These are phyloP conservation scores for Gossypium thurberi DNA, from an alignment of 345 rosid species.

Conservation along the genomic window DNA sequence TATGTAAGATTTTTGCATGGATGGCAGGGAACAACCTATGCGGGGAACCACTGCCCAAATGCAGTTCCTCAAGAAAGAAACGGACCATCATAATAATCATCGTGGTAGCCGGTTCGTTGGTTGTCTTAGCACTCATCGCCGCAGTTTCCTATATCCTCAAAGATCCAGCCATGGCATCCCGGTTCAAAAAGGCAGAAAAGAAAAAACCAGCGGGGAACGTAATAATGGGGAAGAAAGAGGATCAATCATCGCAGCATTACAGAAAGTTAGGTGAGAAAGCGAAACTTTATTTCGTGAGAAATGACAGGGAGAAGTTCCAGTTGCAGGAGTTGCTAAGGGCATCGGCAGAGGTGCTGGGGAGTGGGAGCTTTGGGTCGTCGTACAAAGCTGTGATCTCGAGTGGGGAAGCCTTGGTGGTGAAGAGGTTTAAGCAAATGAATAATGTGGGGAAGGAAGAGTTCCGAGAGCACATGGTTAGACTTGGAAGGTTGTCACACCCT, in stretches of 20 bases:
- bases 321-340: conserved; percentile 75
- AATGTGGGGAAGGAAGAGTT: conserved; percentile 52
- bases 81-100: conserved; percentile 29
- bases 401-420: conserved; percentile 65
- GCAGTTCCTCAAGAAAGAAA: conserved; percentile 39
- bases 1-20: neutral
- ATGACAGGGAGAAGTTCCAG: conserved; percentile 51
- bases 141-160: conserved; percentile 7
- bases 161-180: conserved; percentile 14
- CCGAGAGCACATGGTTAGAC: conserved; percentile 56
- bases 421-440: conserved; percentile 67
- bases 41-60: conserved; percentile 59
- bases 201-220: conserved; percentile 13
- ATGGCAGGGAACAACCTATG: conserved; percentile 59
- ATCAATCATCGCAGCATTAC: conserved; percentile 14
- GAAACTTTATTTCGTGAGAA: conserved; percentile 46
- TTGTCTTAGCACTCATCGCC: conserved; percentile 17
- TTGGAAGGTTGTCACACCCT: conserved; percentile 63
- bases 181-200: conserved; percentile 18
- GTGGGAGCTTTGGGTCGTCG: conserved; percentile 70
- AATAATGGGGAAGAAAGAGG: conserved; percentile 14
- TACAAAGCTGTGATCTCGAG: conserved; percentile 58
- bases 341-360: conserved; percentile 73
- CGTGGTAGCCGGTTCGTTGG: conserved; percentile 14
- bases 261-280: conserved; percentile 24